These are phyloP conservation scores for Astrothelium macrocarpum DNA, from an alignment of 495 filamentous ascomycete species.

Conservation along the genomic window DNA sequence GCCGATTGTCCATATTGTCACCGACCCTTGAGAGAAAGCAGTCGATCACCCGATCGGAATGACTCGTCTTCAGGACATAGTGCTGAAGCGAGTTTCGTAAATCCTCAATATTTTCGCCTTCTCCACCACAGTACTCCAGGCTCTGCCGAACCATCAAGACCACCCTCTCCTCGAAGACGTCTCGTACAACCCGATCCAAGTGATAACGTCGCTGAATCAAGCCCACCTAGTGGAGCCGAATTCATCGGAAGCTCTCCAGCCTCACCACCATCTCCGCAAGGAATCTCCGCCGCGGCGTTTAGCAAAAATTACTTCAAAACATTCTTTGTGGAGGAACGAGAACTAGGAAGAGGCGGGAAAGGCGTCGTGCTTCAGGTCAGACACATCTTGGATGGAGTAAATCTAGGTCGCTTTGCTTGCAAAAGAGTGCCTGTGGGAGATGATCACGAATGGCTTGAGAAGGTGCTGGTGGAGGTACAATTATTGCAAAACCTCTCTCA, in stretches of 20 bases:
- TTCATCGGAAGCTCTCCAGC: constrained; percentile 42
- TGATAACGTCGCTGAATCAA: constrained; percentile 18
- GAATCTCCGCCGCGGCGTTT: constrained; percentile 78
- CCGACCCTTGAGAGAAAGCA: constrained; percentile 55
- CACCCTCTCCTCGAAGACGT: constrained; percentile 45
- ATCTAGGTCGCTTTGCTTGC: constrained; percentile 86
- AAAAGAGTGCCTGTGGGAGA: constrained; percentile 92
- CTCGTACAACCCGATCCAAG: constrained; percentile 35
- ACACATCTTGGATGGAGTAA: constrained; percentile 80
- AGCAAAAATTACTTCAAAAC: constrained; percentile 82
- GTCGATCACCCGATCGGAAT: constrained; percentile 29
- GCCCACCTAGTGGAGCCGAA: constrained; percentile 36
- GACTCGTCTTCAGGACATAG: constrained; percentile 18
- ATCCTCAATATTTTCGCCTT: constrained; percentile 89
- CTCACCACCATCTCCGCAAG: constrained; percentile 41
- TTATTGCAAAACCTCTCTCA: constrained; percentile 84
- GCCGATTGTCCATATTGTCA: constrained; percentile 82
- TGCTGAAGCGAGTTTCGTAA: constrained; percentile 60
- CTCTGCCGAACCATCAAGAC: constrained; percentile 39
- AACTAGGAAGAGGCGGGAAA: constrained; percentile 84
- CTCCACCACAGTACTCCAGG: constrained; percentile 55
- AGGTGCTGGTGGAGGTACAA: constrained; percentile 86
- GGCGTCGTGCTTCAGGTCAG: constrained; percentile 87
- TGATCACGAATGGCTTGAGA: constrained; percentile 91
- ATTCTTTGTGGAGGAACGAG: constrained; percentile 80